Percentiles rank a stretch among this genome's conserved stretches.
Evolutionary conservation across 2,329 filamentous ascomycete genomes (phyloP).

Genomic region (Pseudogymnoascus sp.): DNA sequence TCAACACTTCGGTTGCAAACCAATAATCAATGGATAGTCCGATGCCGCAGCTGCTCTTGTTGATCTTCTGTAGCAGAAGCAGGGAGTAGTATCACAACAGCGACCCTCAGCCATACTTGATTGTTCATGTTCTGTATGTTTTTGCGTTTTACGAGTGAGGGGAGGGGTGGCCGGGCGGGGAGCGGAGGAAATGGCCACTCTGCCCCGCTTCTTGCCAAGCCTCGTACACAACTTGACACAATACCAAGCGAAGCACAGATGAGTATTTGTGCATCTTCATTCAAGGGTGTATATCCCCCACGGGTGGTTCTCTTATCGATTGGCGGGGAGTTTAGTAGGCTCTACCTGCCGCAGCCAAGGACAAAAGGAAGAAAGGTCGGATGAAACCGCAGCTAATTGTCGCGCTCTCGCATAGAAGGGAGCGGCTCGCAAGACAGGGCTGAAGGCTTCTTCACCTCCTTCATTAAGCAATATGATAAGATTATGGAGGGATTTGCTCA

Average conservation of each 20-base stretch:
- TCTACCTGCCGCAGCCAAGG: background rate
- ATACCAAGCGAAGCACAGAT: background rate
- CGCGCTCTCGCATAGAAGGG: background rate
- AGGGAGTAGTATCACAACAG: background rate
- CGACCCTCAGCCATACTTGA: background rate
- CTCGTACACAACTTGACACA: constrained; percentile 4
- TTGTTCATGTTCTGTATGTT: background rate
- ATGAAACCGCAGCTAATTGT: background rate
- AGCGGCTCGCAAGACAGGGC: background rate
- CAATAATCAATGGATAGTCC: background rate
- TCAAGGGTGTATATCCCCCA: background rate
- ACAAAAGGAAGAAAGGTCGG: background rate
- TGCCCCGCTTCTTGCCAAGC: constrained; percentile 1
- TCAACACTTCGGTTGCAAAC: background rate
- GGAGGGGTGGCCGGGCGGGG: too few relatives aligned
- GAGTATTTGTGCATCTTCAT: background rate
- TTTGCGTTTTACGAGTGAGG: background rate
- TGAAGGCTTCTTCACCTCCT: background rate
- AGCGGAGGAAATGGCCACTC: background rate
- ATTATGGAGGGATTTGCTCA: background rate
- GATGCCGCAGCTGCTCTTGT: background rate
- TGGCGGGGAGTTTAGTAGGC: background rate
- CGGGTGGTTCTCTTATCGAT: background rate
- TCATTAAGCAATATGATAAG: background rate
- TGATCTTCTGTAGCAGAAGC: background rate